Conservation (phyloP, 1,284 basidiomycete genomes). For the Athelia sp. region DNA sequence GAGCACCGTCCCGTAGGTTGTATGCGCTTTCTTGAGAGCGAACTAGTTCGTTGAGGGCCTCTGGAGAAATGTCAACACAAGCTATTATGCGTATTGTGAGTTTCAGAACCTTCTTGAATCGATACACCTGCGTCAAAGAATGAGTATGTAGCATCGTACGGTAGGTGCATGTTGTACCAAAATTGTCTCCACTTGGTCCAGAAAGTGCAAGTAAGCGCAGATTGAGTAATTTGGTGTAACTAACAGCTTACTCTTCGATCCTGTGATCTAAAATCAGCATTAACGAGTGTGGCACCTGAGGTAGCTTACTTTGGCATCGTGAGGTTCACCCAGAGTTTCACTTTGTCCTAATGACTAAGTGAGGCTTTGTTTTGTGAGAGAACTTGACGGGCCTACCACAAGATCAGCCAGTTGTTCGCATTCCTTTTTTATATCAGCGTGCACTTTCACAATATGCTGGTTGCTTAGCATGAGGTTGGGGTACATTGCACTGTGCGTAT, state of each 20-base stretch:
- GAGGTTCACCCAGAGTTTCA: constrained; percentile 64
- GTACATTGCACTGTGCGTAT: constrained; percentile 37
- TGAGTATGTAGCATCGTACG: constrained; percentile 4
- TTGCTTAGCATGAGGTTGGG: constrained; percentile 50
- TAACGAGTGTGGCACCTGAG: background rate
- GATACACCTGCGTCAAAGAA: constrained; percentile 51
- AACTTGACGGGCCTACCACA: constrained; percentile 37
- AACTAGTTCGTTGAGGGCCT: constrained; percentile 70
- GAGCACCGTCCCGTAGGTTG: constrained; percentile 60
- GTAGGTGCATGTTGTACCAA: constrained; percentile 36
- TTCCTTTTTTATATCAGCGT: constrained; percentile 56
- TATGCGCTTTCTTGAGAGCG: constrained; percentile 74
- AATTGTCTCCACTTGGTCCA: constrained; percentile 61
- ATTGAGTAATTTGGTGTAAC: background rate
- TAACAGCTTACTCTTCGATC: constrained; percentile 66
- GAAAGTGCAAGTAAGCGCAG: constrained; percentile 3
- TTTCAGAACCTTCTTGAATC: constrained; percentile 63
- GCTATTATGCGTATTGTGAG: constrained; percentile 2
- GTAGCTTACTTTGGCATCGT: constrained; percentile 67
- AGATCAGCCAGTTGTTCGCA: constrained; percentile 53
- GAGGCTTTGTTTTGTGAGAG: background rate
- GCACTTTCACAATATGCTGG: constrained; percentile 45
- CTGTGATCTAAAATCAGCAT: constrained; percentile 31
- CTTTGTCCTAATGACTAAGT: constrained; percentile 42
- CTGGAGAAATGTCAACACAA: constrained; percentile 28